A percentile compares a stretch with the other conserved stretches of the same genome.
These are phyloP conservation scores for Hypoxylon rickii DNA, from an alignment of 495 filamentous ascomycete genomes.

Conservation along the genomic window DNA sequence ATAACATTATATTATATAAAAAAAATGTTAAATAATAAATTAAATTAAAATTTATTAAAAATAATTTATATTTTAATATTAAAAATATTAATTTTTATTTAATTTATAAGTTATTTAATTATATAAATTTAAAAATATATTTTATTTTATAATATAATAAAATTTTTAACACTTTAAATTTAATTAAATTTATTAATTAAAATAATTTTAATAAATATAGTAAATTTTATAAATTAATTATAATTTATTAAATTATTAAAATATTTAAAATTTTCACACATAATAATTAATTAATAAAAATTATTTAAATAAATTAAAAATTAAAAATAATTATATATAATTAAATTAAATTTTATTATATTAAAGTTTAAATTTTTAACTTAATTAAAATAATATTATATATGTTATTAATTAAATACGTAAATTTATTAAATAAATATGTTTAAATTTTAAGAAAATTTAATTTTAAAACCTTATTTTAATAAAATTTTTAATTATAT, in stretches of 20 bases:
- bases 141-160: background rate
- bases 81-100: no score
- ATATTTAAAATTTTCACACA: background rate
- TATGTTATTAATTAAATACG: background rate
- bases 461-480: no score
- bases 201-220: background rate
- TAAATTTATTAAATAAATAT: no score
- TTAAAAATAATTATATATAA: background rate
- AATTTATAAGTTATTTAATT: background rate
- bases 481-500: no score
- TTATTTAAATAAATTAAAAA: background rate
- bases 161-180: background rate
- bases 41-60: background rate
- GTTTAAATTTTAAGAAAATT: no score
- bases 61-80: background rate
- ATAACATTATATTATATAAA: background rate
- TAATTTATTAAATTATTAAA: background rate
- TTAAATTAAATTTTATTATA: background rate
- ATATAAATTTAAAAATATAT: background rate
- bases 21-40: no score
- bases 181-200: background rate
- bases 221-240: background rate
- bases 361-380: background rate
- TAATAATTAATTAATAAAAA: background rate
- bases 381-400: background rate